Base-by-base conservation (phyloP, 148 eudicot species). In the Spergularia bocconei region DNA sequence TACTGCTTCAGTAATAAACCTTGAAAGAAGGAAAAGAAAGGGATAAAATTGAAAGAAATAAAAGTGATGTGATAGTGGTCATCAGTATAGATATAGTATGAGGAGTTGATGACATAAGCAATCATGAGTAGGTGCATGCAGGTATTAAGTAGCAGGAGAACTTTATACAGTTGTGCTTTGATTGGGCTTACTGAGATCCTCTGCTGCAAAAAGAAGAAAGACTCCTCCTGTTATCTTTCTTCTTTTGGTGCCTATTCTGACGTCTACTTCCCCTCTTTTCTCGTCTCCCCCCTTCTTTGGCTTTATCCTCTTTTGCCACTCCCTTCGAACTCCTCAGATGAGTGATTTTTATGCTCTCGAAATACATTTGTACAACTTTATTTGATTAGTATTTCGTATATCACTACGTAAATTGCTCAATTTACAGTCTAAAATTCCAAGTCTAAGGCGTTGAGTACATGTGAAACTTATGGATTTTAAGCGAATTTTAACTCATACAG, bases 71-170 rank as follows among this genome's bases (percentile, higher is more conserved):
- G 70, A 67, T 39, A 39, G 19, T 21, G 57, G 77, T 56, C 63
- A 65, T 57, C 36, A 29, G 65, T 67, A 53, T 38, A 63, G 70
- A 52, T 63, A 29, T 74, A n/a, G 71, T 67, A 48, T 71, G 67
- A 44, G 29, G 8, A 47, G 36, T 2, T 17, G 65, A 70, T 76
- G 73, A 76, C 73, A 76, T 76, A 72, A 76, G 73, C 79, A 68
- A 76, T 76, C 19, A 68, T 76, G 67, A 69, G 58, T 11, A 23
- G 2, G 10, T n/a, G n/a, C 48, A 29, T 29, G 57, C 13, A 53
- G 73, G 79, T 65, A 76, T 68, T 76, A 58, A 41, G 58, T 67
- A 25, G 63, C 56, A 29, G 77, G 16, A 58, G 63, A 19, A 21
- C 10, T 9, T 21, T 20, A 7, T 13, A 44, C 29, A 17, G 70